Evolutionary conservation across 116 monocot species (phyloP).

Genomic region (Zostera marina): DNA sequence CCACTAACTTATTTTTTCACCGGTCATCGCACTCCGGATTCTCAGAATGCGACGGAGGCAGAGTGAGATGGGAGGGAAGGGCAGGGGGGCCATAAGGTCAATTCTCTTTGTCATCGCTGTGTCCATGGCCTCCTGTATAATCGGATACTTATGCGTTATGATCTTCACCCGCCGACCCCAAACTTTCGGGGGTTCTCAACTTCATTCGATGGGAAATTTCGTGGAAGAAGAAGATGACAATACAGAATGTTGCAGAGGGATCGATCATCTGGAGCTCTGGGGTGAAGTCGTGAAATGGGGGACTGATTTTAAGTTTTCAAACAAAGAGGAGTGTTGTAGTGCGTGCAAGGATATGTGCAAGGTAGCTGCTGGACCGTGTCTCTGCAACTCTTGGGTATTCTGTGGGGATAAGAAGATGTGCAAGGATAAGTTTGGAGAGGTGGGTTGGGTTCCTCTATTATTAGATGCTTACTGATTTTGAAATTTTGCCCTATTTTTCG

Average conservation of each 20-base stretch:
- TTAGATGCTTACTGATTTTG: neutral
- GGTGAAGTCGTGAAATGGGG: conserved; percentile 80
- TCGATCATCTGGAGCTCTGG: conserved; percentile 70
- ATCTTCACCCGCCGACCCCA: neutral
- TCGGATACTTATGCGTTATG: conserved; percentile 34
- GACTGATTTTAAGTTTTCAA: conserved; percentile 47
- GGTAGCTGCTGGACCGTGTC: conserved; percentile 39
- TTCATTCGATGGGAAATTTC: neutral
- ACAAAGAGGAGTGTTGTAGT: conserved; percentile 54
- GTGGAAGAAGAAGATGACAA: conserved; percentile 12
- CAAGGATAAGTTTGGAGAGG: conserved; percentile 86
- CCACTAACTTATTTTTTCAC: no score
- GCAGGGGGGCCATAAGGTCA: conserved; percentile 8
- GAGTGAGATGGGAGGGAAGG: neutral
- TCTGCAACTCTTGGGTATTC: conserved; percentile 94
- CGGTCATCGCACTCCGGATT: neutral
- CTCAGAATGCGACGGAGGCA: neutral
- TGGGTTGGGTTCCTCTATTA: conserved; percentile 2
- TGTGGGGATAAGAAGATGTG: conserved; percentile 66
- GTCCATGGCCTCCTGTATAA: conserved; percentile 17
- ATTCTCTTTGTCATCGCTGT: conserved; percentile 16
- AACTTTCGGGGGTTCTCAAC: neutral
- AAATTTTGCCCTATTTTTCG: neutral
- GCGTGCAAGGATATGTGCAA: conserved; percentile 78
- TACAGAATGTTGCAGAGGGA: conserved; percentile 66